These are phyloP conservation scores for Peniophora sp. DNA, from an alignment of 1,284 basidiomycete genomes.

Conservation along the genomic window DNA sequence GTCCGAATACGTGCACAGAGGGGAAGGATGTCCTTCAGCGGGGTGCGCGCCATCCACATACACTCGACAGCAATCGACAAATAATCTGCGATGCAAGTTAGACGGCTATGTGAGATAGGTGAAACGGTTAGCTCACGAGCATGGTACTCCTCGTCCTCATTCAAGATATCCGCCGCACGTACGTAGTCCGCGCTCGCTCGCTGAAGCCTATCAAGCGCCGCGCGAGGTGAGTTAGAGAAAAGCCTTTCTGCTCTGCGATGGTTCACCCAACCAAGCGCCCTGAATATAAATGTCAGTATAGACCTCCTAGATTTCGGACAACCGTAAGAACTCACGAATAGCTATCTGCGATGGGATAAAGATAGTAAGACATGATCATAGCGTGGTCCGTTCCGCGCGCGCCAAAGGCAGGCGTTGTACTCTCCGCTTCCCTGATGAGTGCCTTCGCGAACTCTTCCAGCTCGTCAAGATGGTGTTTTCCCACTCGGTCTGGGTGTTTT, in stretches of 20 bases:
- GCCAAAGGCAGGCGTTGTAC: slow-evolving; percentile 16
- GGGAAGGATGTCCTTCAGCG: slow-evolving; percentile 7
- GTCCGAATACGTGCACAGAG: slow-evolving; percentile 10
- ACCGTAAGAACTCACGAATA: slow-evolving; percentile 21
- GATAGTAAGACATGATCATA: slow-evolving; percentile 15
- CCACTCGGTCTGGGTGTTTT: background rate
- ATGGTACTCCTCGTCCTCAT: slow-evolving; percentile 27
- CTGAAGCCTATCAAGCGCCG: too few species aligned
- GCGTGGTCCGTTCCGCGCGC: slow-evolving; percentile 20
- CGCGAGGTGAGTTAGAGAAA: too few species aligned
- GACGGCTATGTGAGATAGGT: background rate
- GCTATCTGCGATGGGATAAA: slow-evolving; percentile 28
- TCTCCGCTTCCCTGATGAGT: slow-evolving; percentile 12
- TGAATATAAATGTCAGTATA: background rate
- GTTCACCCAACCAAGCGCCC: slow-evolving; percentile 3
- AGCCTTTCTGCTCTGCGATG: slow-evolving; percentile 8
- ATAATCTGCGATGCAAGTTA: slow-evolving; percentile 8
- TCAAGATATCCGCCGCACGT: slow-evolving; percentile 18
- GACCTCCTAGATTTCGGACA: background rate
- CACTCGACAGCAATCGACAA: slow-evolving; percentile 10
- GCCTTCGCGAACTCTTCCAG: slow-evolving; percentile 9
- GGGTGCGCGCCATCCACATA: slow-evolving; percentile 6
- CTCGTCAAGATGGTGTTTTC: background rate
- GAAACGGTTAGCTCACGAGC: slow-evolving; percentile 11
- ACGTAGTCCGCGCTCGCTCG: slow-evolving; percentile 19